These are phyloP conservation scores for Saccharum hybrid DNA, from an alignment of 202 grass and related monocot species.

Conservation along the genomic window DNA sequence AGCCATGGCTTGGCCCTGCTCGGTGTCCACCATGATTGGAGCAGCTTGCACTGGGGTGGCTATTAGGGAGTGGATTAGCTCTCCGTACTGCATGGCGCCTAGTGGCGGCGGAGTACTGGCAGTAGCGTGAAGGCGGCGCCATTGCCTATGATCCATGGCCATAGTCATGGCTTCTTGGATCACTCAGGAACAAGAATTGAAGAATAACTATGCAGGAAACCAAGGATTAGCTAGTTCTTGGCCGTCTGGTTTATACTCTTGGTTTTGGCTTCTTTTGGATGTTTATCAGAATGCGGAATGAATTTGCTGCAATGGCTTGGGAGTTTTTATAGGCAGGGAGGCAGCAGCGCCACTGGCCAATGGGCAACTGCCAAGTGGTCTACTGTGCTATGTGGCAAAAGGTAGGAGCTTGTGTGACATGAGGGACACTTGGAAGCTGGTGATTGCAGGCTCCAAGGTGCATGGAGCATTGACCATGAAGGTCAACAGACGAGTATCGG, in stretches of 20 bases:
- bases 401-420: background rate
- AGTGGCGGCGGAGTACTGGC: background rate
- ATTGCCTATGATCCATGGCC: conserved; percentile 55
- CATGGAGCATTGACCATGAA: background rate
- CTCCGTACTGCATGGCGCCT: conserved; percentile 24
- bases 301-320: background rate
- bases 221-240: background rate
- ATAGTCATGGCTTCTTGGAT: conserved; percentile 42
- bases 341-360: background rate
- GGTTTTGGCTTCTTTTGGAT: background rate
- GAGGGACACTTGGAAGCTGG: background rate
- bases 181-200: background rate
- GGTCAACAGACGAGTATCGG: background rate
- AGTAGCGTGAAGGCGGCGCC: conserved; percentile 8
- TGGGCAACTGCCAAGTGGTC: background rate
- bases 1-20: conserved; percentile 24
- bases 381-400: background rate
- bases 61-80: conserved; percentile 51
- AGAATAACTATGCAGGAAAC: background rate
- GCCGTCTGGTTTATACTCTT: background rate
- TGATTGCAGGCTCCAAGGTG: background rate
- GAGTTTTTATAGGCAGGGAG: conserved; percentile 24
- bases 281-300: background rate
- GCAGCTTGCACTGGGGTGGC: conserved; percentile 21
- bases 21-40: conserved; percentile 17